A percentile compares a stretch with the other conserved stretches of the same genome.
Evolutionary conservation across 1,139 yeast genomes (phyloP).

Genomic region (Yamadazyma dendronema): DNA sequence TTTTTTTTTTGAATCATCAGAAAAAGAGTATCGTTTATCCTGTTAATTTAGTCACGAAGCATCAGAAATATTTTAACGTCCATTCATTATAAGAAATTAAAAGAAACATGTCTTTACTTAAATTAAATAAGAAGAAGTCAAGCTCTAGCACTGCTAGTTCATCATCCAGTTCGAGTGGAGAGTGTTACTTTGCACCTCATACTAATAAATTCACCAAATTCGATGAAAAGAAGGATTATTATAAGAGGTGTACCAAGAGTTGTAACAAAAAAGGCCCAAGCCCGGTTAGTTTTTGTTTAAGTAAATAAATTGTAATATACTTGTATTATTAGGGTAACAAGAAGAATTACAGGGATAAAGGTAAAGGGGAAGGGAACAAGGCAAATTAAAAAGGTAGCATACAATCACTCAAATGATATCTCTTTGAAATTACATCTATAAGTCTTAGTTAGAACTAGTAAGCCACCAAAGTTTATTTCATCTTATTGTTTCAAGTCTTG

Average conservation of each 20-base stretch:
- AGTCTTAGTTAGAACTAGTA: too few species aligned
- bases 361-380: not conserved
- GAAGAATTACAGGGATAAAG: not conserved
- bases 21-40: not conserved
- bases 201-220: slow-evolving; percentile 21
- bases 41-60: too few species aligned
- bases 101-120: slow-evolving; percentile 12
- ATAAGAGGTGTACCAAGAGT: slow-evolving; percentile 32
- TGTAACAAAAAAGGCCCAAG: slow-evolving; percentile 25
- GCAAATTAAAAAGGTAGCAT: too few species aligned
- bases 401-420: too few species aligned
- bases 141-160: slow-evolving; percentile 15
- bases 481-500: too few species aligned
- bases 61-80: not conserved
- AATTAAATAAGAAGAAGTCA: slow-evolving; percentile 18
- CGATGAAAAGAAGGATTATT: slow-evolving; percentile 47
- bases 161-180: slow-evolving; percentile 11
- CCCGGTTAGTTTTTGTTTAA: slow-evolving; percentile 40
- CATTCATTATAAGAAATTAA: slow-evolving; percentile 1
- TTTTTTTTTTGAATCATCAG: slow-evolving; percentile 1
- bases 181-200: slow-evolving; percentile 11
- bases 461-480: too few species aligned
- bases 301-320: slow-evolving; percentile 25
- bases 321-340: slow-evolving; percentile 11
- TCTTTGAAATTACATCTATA: too few species aligned